Base-by-base conservation (phyloP, 345 rosid genomes). In the Streptanthus diversifolius region DNA sequence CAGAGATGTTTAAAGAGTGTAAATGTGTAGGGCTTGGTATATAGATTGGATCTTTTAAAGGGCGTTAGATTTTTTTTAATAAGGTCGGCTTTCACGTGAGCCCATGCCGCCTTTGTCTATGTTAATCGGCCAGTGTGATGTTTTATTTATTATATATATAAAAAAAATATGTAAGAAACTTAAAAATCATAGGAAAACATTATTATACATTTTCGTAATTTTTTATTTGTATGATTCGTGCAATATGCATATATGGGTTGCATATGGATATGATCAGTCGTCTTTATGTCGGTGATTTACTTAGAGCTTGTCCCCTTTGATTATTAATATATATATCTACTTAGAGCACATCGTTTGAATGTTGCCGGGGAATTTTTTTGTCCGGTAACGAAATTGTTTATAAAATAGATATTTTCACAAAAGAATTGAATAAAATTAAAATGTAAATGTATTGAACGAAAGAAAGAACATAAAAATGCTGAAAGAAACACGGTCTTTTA, bases 1-100 rank as follows among this genome's bases (percentile, higher is more conserved):
- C n/a, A 33, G 15, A 35, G 2, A 55, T 57, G 62, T 54, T 32
- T 54, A 12, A 40, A 49, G 77, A 35, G 72, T n/a, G 51, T 8
- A 13, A 55, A 51, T 49, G 55, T 19, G 55, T 21, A n/a, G 22
- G 53, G 36, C 18, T 45, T 41, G 21, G 47, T 75, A 15, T 53
- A 1, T 51, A 12, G 60, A 60, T 60, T 75, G 78, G 5, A 32
- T 73, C 61, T 67, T 74, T 36, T 21, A 72, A 64, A 61, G 63
- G 56, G 49, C 12, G 43, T 13, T 3, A 59, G 63, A 60, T 75
- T 61, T 68, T 30, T 53, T 36, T 59, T 7, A 32, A 14, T 29
- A 53, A 68, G 74, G 79, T 76, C 74, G 70, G 79, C 13, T 75
- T 69, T 43, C 74, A 69, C 70, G 70, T 69, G 75, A 69, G 70